Percentiles rank a stretch among this genome's conserved stretches.
phyloP scores from a whole-genome alignment of 495 filamentous ascomycete genomes.

The Xylaria sp. region DNA sequence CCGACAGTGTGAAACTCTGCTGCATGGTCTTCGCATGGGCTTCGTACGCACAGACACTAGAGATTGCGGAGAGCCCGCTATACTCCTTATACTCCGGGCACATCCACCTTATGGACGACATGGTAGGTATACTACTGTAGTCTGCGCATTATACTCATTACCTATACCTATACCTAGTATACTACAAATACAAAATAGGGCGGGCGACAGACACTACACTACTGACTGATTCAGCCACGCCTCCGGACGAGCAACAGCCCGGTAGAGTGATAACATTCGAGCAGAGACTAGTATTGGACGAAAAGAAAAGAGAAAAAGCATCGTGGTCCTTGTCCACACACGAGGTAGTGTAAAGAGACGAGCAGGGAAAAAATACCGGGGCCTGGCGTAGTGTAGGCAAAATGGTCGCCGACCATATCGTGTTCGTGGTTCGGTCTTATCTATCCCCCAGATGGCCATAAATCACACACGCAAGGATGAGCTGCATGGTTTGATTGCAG shows the following conservation, averaged over 20 bases:
- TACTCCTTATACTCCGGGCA: conserved; percentile 8
- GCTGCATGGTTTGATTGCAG: conserved; percentile 28
- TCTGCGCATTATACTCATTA: background rate
- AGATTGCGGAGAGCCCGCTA: conserved; percentile 17
- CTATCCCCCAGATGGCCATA: conserved; percentile 3
- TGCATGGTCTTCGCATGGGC: background rate
- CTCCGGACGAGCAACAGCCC: background rate
- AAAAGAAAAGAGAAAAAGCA: conserved; percentile 18
- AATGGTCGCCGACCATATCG: conserved; percentile 28
- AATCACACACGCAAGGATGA: conserved; percentile 27
- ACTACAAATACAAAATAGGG: background rate
- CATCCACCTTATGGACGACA: conserved; percentile 23
- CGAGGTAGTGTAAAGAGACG: conserved; percentile 7
- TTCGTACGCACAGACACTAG: background rate
- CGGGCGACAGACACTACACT: conserved; percentile 7
- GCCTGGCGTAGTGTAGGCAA: background rate
- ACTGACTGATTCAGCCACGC: background rate
- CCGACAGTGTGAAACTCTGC: conserved; percentile 9
- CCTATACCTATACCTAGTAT: too few species aligned
- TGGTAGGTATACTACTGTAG: conserved; percentile 8
- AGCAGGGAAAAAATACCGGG: conserved; percentile 17
- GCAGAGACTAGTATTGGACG: background rate
- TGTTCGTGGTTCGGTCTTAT: conserved; percentile 16
- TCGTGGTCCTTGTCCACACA: conserved; percentile 1
- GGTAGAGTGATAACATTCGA: background rate